Evolutionary conservation across 1,139 yeast species (phyloP).

Genomic region (Suhomyces taliae): DNA sequence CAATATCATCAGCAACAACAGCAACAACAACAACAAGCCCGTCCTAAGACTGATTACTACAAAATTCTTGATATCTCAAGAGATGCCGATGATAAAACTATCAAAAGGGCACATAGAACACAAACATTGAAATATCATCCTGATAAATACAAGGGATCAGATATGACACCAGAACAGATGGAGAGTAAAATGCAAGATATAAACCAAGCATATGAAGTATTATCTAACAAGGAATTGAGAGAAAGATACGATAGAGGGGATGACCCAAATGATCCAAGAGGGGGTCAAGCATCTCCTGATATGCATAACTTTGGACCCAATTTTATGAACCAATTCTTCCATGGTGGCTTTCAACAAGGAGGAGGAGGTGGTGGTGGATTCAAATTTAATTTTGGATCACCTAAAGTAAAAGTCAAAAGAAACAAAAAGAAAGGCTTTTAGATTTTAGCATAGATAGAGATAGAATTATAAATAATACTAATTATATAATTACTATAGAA

Average conservation of each 20-base stretch:
- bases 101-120: slow-evolving; percentile 78
- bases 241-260: slow-evolving; percentile 66
- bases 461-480: background rate
- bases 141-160: slow-evolving; percentile 76
- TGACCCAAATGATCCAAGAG: slow-evolving; percentile 51
- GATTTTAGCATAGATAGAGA: background rate
- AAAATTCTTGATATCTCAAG: slow-evolving; percentile 68
- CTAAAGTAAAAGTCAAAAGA: slow-evolving; percentile 4
- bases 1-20: slow-evolving; percentile 44
- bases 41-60: slow-evolving; percentile 72
- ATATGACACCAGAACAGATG: slow-evolving; percentile 65
- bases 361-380: slow-evolving; percentile 8
- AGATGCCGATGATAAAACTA: slow-evolving; percentile 70
- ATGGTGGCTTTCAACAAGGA: slow-evolving; percentile 3
- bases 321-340: slow-evolving; percentile 13
- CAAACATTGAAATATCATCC: slow-evolving; percentile 86
- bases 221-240: slow-evolving; percentile 65
- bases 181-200: slow-evolving; percentile 88
- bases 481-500: background rate
- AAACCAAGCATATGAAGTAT: slow-evolving; percentile 88
- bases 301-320: slow-evolving; percentile 9
- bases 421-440: slow-evolving; percentile 1
- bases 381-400: slow-evolving; percentile 5
- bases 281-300: slow-evolving; percentile 10
- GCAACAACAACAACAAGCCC: slow-evolving; percentile 34